Conservation (phyloP, 176 grass and related monocot species). For the Triticum monococcum region DNA sequence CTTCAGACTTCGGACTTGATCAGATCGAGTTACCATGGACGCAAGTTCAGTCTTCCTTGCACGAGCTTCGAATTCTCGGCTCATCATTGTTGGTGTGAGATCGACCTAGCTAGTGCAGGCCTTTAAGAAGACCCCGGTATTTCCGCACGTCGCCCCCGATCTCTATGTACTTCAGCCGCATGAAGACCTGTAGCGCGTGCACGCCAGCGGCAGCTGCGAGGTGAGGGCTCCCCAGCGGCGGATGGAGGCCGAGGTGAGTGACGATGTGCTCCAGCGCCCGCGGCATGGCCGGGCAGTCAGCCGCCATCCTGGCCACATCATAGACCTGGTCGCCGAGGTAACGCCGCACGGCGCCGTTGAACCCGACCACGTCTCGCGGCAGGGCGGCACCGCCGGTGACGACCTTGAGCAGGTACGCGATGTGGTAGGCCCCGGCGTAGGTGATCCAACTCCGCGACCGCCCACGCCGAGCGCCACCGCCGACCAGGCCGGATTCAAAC, state of each 20-base stretch:
- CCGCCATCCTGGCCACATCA: no score
- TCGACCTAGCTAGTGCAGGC: background rate
- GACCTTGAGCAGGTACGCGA: conserved; percentile 8
- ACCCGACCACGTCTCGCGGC: background rate
- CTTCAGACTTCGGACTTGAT: no score
- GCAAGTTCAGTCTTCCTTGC: no score
- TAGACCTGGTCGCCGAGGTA: background rate
- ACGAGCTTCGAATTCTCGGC: no score
- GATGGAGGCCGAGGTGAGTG: background rate
- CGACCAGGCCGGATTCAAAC: no score
- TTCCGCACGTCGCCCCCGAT: background rate
- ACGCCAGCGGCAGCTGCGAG: background rate
- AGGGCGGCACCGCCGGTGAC: background rate
- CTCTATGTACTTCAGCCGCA: background rate
- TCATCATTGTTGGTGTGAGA: no score
- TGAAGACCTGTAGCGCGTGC: background rate
- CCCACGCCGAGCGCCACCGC: no score
- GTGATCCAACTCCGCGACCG: background rate
- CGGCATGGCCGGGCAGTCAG: no score
- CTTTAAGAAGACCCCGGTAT: background rate
- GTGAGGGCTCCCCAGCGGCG: background rate
- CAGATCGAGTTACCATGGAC: no score
- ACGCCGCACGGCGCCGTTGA: background rate
- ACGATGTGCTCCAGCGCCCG: background rate
- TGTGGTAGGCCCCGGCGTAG: conserved; percentile 3